Percentiles rank a stretch among this genome's conserved stretches.
Evolutionary conservation across 495 filamentous ascomycete genomes (phyloP).

Genomic region (Podospora sp.): DNA sequence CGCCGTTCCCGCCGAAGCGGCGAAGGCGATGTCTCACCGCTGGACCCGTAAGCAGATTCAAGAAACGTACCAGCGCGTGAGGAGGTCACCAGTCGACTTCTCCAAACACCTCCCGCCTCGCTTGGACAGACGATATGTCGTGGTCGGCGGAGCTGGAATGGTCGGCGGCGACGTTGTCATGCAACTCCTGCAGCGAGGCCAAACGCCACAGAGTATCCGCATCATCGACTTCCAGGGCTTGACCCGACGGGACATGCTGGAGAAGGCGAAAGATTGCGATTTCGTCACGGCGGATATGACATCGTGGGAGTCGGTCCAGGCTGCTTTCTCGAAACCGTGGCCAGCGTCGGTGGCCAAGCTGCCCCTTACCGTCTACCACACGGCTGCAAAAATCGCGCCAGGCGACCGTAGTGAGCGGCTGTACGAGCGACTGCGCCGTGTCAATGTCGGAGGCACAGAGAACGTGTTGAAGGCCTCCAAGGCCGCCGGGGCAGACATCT

Average conservation of each 20-base stretch:
- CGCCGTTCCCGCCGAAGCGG: constrained; percentile 49
- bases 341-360: constrained; percentile 43
- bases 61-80: constrained; percentile 49
- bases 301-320: constrained; percentile 45
- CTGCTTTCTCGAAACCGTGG: constrained; percentile 57
- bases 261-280: constrained; percentile 43
- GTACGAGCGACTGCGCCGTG: constrained; percentile 49
- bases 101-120: constrained; percentile 53
- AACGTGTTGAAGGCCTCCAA: constrained; percentile 59
- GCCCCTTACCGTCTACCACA: constrained; percentile 62
- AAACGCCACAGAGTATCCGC: constrained; percentile 55
- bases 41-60: constrained; percentile 56
- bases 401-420: constrained; percentile 51
- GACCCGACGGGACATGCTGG: constrained; percentile 41
- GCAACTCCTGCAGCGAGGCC: constrained; percentile 57
- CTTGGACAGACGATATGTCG: constrained; percentile 57
- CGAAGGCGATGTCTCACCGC: constrained; percentile 47
- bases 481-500: constrained; percentile 51
- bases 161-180: constrained; percentile 60
- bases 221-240: constrained; percentile 56
- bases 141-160: constrained; percentile 60
- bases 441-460: constrained; percentile 62
- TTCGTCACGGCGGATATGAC: constrained; percentile 58
- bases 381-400: constrained; percentile 54
- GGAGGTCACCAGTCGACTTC: constrained; percentile 51